A percentile compares a stretch with the other conserved stretches of the same genome.
Evolutionary conservation across 1,284 basidiomycete genomes (phyloP).

Genomic region (Boletus semigastroideus): DNA sequence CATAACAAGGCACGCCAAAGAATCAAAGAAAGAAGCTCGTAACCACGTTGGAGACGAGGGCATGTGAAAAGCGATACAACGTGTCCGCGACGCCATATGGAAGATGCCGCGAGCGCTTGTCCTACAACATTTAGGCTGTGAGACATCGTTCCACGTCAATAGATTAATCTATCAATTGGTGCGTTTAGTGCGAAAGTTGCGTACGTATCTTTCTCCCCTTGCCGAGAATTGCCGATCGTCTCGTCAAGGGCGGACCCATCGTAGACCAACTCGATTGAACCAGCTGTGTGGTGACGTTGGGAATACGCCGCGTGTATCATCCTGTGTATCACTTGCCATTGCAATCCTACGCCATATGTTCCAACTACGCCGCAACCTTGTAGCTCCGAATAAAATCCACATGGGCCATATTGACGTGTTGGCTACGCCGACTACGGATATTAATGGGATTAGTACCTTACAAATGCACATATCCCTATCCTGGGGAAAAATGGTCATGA

Average conservation of each 20-base stretch:
- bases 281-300: not conserved
- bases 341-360: not conserved
- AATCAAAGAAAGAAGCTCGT: slow-evolving; percentile 1
- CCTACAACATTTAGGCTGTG: not conserved
- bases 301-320: not conserved
- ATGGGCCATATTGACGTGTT: not conserved
- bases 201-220: not conserved
- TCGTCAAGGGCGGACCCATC: not conserved
- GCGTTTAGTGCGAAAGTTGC: not conserved
- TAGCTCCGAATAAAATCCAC: not conserved
- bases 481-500: slow-evolving; percentile 1
- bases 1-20: slow-evolving; percentile 4
- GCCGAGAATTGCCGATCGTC: slow-evolving; percentile 13
- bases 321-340: not conserved
- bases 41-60: slow-evolving; percentile 8
- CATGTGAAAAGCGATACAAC: slow-evolving; percentile 11
- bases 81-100: slow-evolving; percentile 2
- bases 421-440: slow-evolving; percentile 3
- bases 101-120: not conserved
- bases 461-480: not conserved
- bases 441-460: slow-evolving; percentile 1
- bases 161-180: not conserved
- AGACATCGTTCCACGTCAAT: not conserved
- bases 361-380: not conserved
- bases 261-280: slow-evolving; percentile 2